A percentile compares a stretch with the other conserved stretches of the same genome.
phyloP scores from a whole-genome alignment of 1,284 basidiomycete species.

The Rugosomyces carneus region DNA sequence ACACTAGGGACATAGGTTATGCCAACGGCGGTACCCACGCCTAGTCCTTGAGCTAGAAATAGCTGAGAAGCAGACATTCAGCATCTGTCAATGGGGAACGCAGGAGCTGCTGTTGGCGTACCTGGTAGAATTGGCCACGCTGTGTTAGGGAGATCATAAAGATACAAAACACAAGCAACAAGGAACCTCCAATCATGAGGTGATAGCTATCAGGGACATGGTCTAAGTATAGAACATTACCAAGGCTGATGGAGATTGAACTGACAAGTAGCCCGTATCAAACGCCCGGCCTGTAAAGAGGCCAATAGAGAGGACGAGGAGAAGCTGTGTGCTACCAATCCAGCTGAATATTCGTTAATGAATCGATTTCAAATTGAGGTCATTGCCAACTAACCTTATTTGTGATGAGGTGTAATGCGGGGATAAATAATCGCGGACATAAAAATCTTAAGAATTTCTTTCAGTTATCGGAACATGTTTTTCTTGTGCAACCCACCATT shows the following conservation, averaged over 20 bases:
- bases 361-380: neutral
- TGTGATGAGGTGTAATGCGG: conserved; percentile 29
- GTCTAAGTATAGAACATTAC: neutral
- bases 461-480: neutral
- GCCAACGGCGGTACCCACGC: conserved; percentile 16
- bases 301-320: conserved; percentile 28
- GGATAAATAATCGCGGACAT: conserved; percentile 32
- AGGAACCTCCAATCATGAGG: conserved; percentile 15
- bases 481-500: conserved; percentile 24
- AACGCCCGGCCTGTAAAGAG: conserved; percentile 31
- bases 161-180: conserved; percentile 18
- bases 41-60: conserved; percentile 18
- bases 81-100: neutral
- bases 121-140: conserved; percentile 18
- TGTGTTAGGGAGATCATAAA: conserved; percentile 19
- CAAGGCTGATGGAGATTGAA: neutral
- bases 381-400: conserved; percentile 26
- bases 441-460: conserved; percentile 27
- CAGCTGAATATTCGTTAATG: conserved; percentile 22
- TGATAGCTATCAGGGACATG: conserved; percentile 8
- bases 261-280: conserved; percentile 32
- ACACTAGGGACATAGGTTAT: conserved; percentile 17
- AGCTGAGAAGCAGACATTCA: conserved; percentile 8
- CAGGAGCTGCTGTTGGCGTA: neutral
- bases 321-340: conserved; percentile 36